Evolutionary conservation across 306 rosid genomes (phyloP), one percentile per base, ranked within the genome.

Genomic region (Dicorynia guianensis): DNA sequence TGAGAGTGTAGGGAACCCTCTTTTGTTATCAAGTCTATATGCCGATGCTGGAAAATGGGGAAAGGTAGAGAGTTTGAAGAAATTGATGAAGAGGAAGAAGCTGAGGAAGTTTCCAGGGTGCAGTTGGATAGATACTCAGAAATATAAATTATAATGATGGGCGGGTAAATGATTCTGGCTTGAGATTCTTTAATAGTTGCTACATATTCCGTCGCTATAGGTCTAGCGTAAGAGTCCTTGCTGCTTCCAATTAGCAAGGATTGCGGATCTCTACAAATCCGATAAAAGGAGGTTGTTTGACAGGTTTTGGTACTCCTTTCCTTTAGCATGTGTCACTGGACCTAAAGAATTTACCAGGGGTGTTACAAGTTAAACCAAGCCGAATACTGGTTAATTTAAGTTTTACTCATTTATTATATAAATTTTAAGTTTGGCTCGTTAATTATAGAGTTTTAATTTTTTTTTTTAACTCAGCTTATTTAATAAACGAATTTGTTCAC

Each of bases 41-140:
- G 98, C 96, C 4, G 88, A 86, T 83, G 84, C 88, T 35, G 97
- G 96, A 12, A 83, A 79, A 70, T 91, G 98, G 95, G 89, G 80
- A 67, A 81, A 75, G 25, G 93, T 88, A 74, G 91, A 88, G 69
- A 80, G 85, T 86, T 74, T 94, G 85, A 92, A 85, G 87, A 91
- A 76, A 67, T 84, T 76, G 75, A 84, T 83, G 75, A 90, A 80
- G 85, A 88, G 76, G 79, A 87, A 87, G n/a, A 88, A 80, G 57
- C 52, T 69, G 2, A 85, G 72, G 58, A 90, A 84, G 77, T 80
- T 91, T 74, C 89, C 91, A 34, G 97, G 97, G 17, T 86, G 90
- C 85, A 94, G 98, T 87, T 91, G 98, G 97, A 87, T 86, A 68
- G 90, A 85, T 75, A 79, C 79, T 67, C 76, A 30, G 68, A 84